Conservation (phyloP, 805 yeast genomes). For the Wickerhamomyces sydowiorum region DNA sequence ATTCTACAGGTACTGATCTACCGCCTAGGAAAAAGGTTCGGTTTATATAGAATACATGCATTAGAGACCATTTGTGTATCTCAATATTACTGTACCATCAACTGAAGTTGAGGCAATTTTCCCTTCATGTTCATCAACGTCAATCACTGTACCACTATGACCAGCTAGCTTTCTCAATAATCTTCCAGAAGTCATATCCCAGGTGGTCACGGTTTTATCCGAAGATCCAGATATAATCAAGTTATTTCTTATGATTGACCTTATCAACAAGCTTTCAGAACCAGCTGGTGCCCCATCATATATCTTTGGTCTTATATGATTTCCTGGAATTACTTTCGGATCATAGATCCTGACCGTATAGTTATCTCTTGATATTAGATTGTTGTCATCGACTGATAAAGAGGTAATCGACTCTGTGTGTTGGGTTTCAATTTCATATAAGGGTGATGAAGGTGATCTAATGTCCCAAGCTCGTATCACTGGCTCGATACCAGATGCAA, state of each 20-base stretch:
- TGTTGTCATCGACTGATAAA: constrained; percentile 41
- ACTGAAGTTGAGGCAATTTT: constrained; percentile 43
- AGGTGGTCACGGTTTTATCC: constrained; percentile 49
- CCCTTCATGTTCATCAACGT: constrained; percentile 44
- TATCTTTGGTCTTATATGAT: constrained; percentile 37
- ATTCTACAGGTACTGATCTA: no score
- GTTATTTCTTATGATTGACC: constrained; percentile 37
- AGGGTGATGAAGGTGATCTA: constrained; percentile 32
- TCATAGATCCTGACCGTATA: constrained; percentile 54
- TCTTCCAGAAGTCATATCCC: constrained; percentile 52
- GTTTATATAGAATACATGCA: neutral
- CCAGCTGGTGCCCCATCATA: constrained; percentile 57
- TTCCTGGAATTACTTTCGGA: constrained; percentile 28
- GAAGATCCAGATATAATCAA: constrained; percentile 57
- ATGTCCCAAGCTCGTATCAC: constrained; percentile 54
- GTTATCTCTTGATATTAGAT: constrained; percentile 46
- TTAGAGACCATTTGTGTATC: constrained; percentile 19
- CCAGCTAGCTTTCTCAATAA: constrained; percentile 47
- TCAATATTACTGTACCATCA: constrained; percentile 51
- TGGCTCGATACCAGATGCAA: constrained; percentile 66
- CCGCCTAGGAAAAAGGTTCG: constrained; percentile 7
- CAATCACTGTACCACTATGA: constrained; percentile 57
- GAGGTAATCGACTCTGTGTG: constrained; percentile 54
- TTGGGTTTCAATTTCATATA: constrained; percentile 39
- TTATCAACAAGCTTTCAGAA: constrained; percentile 43